These are phyloP conservation scores for Alloteropsis semialata DNA, from an alignment of 176 grass and related monocot species.

Conservation along the genomic window DNA sequence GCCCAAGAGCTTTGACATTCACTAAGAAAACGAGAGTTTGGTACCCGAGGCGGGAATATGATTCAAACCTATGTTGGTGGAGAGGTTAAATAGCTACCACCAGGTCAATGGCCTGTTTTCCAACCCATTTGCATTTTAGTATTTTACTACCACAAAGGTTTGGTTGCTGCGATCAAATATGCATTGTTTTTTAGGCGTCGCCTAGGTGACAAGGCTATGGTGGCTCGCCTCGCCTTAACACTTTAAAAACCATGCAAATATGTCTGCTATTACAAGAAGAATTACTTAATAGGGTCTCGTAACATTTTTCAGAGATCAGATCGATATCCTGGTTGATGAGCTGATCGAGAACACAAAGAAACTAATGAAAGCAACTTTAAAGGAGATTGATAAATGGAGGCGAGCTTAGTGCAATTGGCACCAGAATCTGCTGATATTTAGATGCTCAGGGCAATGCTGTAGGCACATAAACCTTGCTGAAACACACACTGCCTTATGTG, in stretches of 20 bases:
- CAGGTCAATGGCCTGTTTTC: not conserved
- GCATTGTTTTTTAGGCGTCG: no score
- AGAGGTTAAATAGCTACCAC: not conserved
- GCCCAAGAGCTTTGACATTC: no score
- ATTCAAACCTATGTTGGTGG: not conserved
- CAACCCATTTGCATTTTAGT: not conserved
- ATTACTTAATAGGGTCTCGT: not conserved
- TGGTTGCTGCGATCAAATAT: no score
- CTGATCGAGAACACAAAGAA: conserved; percentile 45
- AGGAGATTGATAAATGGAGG: conserved; percentile 55
- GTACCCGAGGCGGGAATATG: not conserved
- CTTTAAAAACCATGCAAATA: no score
- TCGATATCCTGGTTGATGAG: conserved; percentile 45
- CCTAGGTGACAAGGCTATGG: no score
- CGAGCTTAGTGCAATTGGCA: not conserved
- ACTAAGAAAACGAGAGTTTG: no score
- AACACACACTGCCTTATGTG: not conserved
- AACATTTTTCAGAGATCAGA: conserved; percentile 38
- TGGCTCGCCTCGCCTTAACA: no score
- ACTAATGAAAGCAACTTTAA: conserved; percentile 49
- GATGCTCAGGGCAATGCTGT: not conserved
- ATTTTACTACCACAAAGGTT: not conserved
- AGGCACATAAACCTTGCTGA: not conserved
- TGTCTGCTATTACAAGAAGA: not conserved
- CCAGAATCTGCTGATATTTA: not conserved